phyloP scores from a whole-genome alignment of 176 grass and related monocot species.

The Avena atlantica region DNA sequence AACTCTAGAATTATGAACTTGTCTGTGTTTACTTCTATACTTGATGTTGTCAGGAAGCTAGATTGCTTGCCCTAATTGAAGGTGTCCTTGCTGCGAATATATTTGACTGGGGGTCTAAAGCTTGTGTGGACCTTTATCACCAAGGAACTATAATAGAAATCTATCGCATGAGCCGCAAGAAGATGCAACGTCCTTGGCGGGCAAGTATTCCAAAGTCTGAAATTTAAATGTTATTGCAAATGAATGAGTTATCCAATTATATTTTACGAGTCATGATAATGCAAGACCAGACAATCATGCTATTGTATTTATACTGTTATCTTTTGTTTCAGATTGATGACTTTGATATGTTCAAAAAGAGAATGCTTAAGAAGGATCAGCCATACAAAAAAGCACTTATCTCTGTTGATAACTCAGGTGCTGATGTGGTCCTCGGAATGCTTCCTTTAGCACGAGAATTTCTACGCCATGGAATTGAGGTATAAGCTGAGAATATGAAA shows the following conservation, averaged over 20 bases:
- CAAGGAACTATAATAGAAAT: constrained; percentile 99
- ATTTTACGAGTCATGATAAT: constrained; percentile 10
- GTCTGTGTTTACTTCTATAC: constrained; percentile 29
- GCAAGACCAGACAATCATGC: not conserved
- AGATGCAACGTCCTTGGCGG: constrained; percentile 98
- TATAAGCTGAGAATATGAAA: constrained; percentile 37
- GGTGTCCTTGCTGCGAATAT: constrained; percentile 98
- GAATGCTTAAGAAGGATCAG: constrained; percentile 86
- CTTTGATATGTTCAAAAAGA: constrained; percentile 90
- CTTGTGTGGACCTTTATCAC: constrained; percentile 99
- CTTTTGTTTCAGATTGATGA: constrained; percentile 83
- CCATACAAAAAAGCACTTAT: constrained; percentile 95
- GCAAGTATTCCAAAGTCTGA: constrained; percentile 51
- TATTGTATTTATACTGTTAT: constrained; percentile 15
- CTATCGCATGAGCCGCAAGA: constrained; percentile 99
- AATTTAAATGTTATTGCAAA: constrained; percentile 35
- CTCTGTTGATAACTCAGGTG: constrained; percentile 98
- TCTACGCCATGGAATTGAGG: constrained; percentile 86
- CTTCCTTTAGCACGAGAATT: constrained; percentile 94
- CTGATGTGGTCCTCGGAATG: constrained; percentile 98
- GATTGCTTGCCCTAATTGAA: constrained; percentile 87
- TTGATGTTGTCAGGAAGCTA: constrained; percentile 75
- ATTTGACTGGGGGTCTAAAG: constrained; percentile 99
- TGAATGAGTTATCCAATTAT: constrained; percentile 14
- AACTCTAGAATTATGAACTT: constrained; percentile 33